Conservation (phyloP, 1,139 yeast species). For the Schwanniomyces etchellsii region DNA sequence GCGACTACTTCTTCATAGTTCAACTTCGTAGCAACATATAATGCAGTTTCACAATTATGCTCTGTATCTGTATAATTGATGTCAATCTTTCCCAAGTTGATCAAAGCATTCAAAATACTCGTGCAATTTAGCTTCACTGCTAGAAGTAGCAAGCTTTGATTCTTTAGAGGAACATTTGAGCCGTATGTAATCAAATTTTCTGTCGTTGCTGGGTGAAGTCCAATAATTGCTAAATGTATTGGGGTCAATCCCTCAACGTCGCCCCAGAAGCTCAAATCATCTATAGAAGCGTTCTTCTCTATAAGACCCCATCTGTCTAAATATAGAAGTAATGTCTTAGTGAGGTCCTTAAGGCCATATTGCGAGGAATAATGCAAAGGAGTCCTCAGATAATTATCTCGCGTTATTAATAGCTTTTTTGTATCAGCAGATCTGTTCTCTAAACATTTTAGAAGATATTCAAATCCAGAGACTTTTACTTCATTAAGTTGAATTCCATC, state of each 20-base stretch:
- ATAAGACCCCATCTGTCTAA: conserved; percentile 24
- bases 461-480: conserved; percentile 20
- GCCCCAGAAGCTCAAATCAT: conserved; percentile 62
- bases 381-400: conserved; percentile 74
- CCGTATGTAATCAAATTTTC: conserved; percentile 50
- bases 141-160: conserved; percentile 53
- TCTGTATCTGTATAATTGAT: conserved; percentile 60
- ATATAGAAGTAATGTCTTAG: conserved; percentile 50
- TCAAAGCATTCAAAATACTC: conserved; percentile 48
- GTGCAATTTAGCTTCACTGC: conserved; percentile 69
- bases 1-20: conserved; percentile 51
- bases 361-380: conserved; percentile 91
- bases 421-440: conserved; percentile 14
- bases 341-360: conserved; percentile 68
- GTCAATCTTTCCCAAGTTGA: conserved; percentile 55
- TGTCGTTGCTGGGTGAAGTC: conserved; percentile 77
- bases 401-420: conserved; percentile 53
- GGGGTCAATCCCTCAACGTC: conserved; percentile 84
- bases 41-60: conserved; percentile 67
- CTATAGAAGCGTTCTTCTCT: conserved; percentile 46
- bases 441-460: conserved; percentile 43
- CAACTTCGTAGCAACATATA: conserved; percentile 72
- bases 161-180: conserved; percentile 24
- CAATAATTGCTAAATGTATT: conserved; percentile 74
- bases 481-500: conserved; percentile 45